phyloP scores from a whole-genome alignment of 345 rosid genomes.

The Corchorus olitorius region DNA sequence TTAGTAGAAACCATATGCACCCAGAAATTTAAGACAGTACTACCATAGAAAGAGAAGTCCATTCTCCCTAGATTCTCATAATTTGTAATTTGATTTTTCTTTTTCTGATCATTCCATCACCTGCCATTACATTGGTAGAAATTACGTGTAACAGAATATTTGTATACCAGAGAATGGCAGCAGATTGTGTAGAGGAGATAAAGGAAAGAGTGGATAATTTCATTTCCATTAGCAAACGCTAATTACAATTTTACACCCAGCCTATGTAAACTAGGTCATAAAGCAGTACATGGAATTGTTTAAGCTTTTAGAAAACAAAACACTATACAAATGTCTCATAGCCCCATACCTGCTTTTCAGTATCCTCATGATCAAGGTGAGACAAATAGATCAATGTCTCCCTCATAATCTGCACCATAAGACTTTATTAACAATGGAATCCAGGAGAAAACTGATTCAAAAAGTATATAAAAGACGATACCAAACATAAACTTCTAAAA shows the following conservation, averaged over 20 bases:
- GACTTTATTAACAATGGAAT: constrained; percentile 19
- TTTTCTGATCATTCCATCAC: background rate
- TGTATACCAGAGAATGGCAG: background rate
- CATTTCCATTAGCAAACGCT: background rate
- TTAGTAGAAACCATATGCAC: no score
- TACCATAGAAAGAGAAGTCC: background rate
- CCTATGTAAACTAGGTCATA: background rate
- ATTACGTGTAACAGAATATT: background rate
- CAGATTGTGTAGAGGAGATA: background rate
- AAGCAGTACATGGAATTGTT: background rate
- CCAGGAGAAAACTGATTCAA: background rate
- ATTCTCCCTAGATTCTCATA: background rate
- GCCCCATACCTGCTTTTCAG: constrained; percentile 86
- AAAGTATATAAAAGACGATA: background rate
- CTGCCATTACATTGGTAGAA: background rate
- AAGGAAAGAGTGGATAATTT: no score
- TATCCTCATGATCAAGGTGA: constrained; percentile 97
- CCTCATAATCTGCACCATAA: constrained; percentile 82
- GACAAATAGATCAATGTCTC: constrained; percentile 93
- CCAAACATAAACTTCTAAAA: constrained; percentile 1
- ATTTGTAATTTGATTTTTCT: background rate
- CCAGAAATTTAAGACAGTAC: background rate
- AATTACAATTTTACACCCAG: background rate
- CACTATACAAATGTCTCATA: background rate
- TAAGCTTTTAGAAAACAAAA: background rate